Base-by-base conservation (phyloP, 306 rosid species). In the Glycine soja region DNA sequence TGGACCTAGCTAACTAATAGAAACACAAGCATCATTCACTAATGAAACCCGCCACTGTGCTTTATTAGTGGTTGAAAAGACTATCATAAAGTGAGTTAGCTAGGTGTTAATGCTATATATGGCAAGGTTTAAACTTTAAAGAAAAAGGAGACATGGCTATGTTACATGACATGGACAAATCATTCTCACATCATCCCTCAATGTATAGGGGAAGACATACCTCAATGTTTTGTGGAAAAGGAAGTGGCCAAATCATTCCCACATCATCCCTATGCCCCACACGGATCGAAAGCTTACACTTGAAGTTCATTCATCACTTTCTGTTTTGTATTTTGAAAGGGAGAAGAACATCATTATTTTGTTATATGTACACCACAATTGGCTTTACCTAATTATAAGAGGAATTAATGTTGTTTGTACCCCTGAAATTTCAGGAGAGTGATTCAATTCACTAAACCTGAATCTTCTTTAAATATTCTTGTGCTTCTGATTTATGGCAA, bases 211-310 rank as follows among this genome's bases (percentile, higher is more conserved):
- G 63, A 15, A 77, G 70, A 62, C 75, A 78, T 5, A 77, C 32
- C 32, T 63, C 74, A 52, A 71, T 70, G 62, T 10, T 50, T 46
- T 62, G 14, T 18, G 32, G 80, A 83, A 78, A 74, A 74, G 73
- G 36, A 40, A 69, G 32, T 59, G 19, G 14, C 75, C 81, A 70
- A 59, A 80, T 75, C 78, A 75, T 58, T 43, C 52, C 81, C 52
- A 74, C 81, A 83, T 78, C 83, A 83, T 70, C 75, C 56, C 24
- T 45, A 64, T 52, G 63, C 72, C 66, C 80, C 87, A 83, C 80
- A 34, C 52, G 52, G 57, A 19, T 19, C 24, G 24, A 74, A 69
- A 76, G 42, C 34, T 34, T 30, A 64, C 38, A 1, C 46, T 9
- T 24, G 12, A 32, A 70, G 19, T 59, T 70, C 40, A 13, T 59